A percentile compares a stretch with the other conserved stretches of the same genome.
Evolutionary conservation across 192 early-diverging fungal species (phyloP).

Genomic region (Haplosporangium gracile): DNA sequence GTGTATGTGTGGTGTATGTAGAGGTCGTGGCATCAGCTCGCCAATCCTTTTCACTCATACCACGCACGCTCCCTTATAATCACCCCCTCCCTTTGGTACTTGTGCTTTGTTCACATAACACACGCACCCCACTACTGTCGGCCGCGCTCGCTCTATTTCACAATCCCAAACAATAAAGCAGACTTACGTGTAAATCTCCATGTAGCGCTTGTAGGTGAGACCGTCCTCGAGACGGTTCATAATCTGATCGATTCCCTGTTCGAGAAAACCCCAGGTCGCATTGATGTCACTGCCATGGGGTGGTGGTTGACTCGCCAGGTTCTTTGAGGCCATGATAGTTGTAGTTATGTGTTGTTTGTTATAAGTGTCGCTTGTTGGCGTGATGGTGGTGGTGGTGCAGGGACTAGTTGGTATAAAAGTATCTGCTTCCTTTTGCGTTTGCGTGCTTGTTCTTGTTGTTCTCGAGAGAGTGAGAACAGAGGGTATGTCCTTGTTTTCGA

Average conservation of each 20-base stretch:
- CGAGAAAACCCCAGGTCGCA: conserved; percentile 82
- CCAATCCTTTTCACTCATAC: background rate
- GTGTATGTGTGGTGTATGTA: background rate
- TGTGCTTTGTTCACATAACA: background rate
- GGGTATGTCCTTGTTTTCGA: conserved; percentile 4
- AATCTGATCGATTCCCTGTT: conserved; percentile 85
- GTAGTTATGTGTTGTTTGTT: background rate
- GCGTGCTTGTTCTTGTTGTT: background rate
- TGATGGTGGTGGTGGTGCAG: background rate
- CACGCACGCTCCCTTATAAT: background rate
- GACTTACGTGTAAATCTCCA: conserved; percentile 90
- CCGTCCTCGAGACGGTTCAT: conserved; percentile 82
- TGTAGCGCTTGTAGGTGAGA: conserved; percentile 79
- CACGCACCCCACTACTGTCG: background rate
- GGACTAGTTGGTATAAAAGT: background rate
- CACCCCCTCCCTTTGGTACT: background rate
- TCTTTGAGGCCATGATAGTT: conserved; percentile 32
- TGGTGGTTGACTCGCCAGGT: conserved; percentile 52
- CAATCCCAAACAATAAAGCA: background rate
- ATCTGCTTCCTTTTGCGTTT: background rate
- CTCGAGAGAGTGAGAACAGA: background rate
- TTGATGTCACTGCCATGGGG: conserved; percentile 66
- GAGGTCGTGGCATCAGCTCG: background rate
- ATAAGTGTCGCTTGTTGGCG: background rate
- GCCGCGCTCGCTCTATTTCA: background rate